A percentile compares a stretch with the other conserved stretches of the same genome.
Evolutionary conservation across 768 basidiomycete genomes (phyloP).

Genomic region (Ramaria sp.): DNA sequence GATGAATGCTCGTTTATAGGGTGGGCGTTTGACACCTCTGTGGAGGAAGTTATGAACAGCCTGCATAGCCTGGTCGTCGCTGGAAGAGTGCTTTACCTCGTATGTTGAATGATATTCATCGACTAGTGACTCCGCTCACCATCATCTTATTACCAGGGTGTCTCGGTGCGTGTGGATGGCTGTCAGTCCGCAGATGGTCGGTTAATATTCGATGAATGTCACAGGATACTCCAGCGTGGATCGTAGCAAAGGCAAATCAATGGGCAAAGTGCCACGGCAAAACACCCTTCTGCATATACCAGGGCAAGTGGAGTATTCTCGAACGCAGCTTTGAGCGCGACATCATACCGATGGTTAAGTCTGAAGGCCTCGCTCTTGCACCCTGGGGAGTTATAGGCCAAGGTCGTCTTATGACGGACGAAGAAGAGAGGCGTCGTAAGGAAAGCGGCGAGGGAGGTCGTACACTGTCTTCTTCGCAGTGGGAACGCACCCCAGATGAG

Average conservation of each 20-base stretch:
- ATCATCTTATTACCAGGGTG: conserved; percentile 7
- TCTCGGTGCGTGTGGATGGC: conserved; percentile 9
- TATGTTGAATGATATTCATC: conserved; percentile 12
- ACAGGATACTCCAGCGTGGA: conserved; percentile 35
- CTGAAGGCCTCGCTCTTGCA: conserved; percentile 25
- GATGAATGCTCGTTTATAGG: too few relatives aligned
- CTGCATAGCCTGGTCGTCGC: conserved; percentile 31
- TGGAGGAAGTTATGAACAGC: conserved; percentile 37
- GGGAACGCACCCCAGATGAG: neutral
- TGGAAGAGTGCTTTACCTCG: conserved; percentile 36
- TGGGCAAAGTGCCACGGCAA: conserved; percentile 38
- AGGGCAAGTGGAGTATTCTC: conserved; percentile 35
- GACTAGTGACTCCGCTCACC: too few relatives aligned
- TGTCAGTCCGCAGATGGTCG: too few relatives aligned
- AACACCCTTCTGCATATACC: conserved; percentile 45
- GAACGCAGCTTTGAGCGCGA: conserved; percentile 42
- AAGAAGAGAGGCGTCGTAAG: conserved; percentile 22
- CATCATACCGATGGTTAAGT: conserved; percentile 35
- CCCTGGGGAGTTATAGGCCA: conserved; percentile 27
- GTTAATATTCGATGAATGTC: too few relatives aligned
- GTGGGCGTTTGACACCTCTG: conserved; percentile 35
- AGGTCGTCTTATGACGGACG: conserved; percentile 24
- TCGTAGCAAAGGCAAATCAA: conserved; percentile 37
- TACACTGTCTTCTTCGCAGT: conserved; percentile 10
- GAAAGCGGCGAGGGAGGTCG: conserved; percentile 19